Base-by-base conservation (phyloP, 1,284 basidiomycete genomes). In the Spongiforma sp. region DNA sequence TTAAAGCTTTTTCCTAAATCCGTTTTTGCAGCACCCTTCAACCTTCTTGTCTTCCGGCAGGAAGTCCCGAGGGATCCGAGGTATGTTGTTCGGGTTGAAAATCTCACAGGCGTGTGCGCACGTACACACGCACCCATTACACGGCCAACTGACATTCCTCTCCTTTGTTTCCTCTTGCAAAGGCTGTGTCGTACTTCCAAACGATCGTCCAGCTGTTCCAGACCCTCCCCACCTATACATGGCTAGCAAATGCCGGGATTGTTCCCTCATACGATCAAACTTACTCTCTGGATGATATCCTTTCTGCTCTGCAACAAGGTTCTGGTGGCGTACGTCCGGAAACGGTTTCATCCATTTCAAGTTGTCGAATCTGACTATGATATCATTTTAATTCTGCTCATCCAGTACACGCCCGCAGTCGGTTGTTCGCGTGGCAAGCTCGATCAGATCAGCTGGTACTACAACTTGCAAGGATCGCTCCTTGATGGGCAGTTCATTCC, bases 181-280 rank as follows among this genome's bases (percentile, higher is more conserved):
- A 90, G 83, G 90, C 90, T 5, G 89, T 91, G 37, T 84, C 86
- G 19, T 94, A 88, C 80, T 93, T 93, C 78, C 74, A 88, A 67
- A 86, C 83, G 11, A 84, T 88, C 5, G 86, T 91, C 60, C 82
- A 78, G 28, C 77, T 91, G 17, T 93, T 90, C 83, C 77, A 91
- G 80, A 88, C 62, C 5, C 66, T 69, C 24, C 89, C 91, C 2
- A 93, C 93, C 1, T 93, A 87, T 75, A 79, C 84, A 15, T 93
- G 85, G 85, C 85, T 94, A 36, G 79, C 82, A 21, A 78, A 83
- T 24, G 87, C 83, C 17, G 91, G 90, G 36, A 94, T 94, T 68
- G 85, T 84, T 2, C 93, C 93, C 2, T 84, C 83, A 9, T 73
- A 77, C 4, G 79, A 78, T 55, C 76, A 75, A 66, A 90, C 87